phyloP scores from a whole-genome alignment of 2,329 filamentous ascomycete species.

The Neonectria hederae region DNA sequence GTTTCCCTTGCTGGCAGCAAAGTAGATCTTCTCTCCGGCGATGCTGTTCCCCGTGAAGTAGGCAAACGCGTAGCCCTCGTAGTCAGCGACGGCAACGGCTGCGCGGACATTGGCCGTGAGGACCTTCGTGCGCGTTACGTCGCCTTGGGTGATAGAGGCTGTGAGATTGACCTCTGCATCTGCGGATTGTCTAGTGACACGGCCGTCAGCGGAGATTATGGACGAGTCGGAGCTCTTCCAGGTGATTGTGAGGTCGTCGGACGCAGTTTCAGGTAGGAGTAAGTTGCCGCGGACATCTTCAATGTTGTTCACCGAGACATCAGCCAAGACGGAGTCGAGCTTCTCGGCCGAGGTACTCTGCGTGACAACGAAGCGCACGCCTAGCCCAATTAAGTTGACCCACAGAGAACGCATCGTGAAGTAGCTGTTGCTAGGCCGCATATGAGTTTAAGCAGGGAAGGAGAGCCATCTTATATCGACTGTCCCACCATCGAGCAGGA shows the following conservation, averaged over 20 bases:
- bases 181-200: slow-evolving; percentile 46
- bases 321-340: slow-evolving; percentile 20
- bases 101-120: slow-evolving; percentile 48
- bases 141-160: slow-evolving; percentile 44
- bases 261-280: slow-evolving; percentile 43
- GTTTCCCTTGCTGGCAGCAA: slow-evolving; percentile 62
- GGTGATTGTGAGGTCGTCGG: slow-evolving; percentile 44
- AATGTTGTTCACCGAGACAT: slow-evolving; percentile 45
- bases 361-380: slow-evolving; percentile 4
- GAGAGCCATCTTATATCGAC: not conserved
- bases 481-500: not conserved
- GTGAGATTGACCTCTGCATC: slow-evolving; percentile 47
- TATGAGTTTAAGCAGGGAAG: not conserved
- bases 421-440: not conserved
- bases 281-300: slow-evolving; percentile 52
- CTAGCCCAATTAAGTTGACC: slow-evolving; percentile 8
- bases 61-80: slow-evolving; percentile 60
- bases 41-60: slow-evolving; percentile 59
- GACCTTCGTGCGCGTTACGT: slow-evolving; percentile 40
- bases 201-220: slow-evolving; percentile 48
- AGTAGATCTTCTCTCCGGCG: slow-evolving; percentile 61
- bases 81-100: slow-evolving; percentile 44
- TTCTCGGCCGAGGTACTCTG: not conserved
- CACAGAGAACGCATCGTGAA: slow-evolving; percentile 18
- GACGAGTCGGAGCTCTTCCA: slow-evolving; percentile 49